These are phyloP conservation scores for Phytophthora ohioensis DNA, from an alignment of 352 stramenopile genomes.

Conservation along the genomic window DNA sequence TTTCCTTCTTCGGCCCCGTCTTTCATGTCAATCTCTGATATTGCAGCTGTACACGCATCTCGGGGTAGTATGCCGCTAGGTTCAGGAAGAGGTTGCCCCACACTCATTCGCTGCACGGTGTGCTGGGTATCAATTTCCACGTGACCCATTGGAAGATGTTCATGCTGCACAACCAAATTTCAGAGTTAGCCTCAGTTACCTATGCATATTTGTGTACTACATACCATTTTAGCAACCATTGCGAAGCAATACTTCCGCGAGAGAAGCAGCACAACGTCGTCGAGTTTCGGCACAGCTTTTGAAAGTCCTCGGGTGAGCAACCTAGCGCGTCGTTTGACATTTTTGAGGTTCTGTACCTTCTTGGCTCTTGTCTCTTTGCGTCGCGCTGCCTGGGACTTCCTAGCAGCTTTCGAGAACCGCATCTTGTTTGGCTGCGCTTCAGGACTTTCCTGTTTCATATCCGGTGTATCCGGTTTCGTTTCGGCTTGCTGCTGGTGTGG, in stretches of 20 bases:
- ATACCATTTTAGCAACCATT: constrained; percentile 10
- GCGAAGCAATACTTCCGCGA: not conserved
- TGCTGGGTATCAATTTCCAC: not conserved
- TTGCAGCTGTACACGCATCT: constrained; percentile 1
- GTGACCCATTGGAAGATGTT: not conserved
- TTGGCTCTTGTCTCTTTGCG: not conserved
- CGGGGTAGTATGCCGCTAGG: not conserved
- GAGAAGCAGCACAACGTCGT: not conserved
- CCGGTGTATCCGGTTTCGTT: no score
- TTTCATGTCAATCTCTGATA: constrained; percentile 8
- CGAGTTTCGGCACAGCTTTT: not conserved
- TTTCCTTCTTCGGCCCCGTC: not conserved
- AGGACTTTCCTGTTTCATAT: not conserved
- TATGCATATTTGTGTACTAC: not conserved
- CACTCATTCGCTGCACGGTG: constrained; percentile 11
- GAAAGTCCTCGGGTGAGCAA: not conserved
- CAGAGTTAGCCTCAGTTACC: no score
- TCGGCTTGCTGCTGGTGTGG: no score
- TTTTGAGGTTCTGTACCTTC: not conserved
- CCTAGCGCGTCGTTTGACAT: constrained; percentile 6
- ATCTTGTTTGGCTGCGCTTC: not conserved
- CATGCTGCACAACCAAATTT: not conserved
- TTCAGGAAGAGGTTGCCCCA: not conserved
- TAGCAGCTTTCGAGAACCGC: not conserved
- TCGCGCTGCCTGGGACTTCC: not conserved